These are phyloP conservation scores for Trametes villosa DNA, from an alignment of 768 basidiomycete species.

Conservation along the genomic window DNA sequence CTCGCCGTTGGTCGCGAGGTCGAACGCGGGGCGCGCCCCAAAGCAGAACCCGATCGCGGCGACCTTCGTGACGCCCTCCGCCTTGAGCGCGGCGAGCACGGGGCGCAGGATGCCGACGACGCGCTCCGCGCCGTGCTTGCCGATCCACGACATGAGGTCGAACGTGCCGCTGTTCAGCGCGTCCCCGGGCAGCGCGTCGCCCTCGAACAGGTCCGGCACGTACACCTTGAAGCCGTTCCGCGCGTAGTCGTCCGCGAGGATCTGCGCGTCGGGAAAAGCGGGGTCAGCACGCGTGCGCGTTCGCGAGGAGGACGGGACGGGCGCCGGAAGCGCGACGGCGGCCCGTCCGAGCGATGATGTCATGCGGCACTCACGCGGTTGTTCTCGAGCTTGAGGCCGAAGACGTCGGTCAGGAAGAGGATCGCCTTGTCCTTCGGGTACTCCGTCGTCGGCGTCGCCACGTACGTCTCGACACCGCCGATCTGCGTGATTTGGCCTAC, in stretches of 20 bases:
- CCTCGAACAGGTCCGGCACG: slow-evolving; percentile 42
- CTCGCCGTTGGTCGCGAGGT: slow-evolving; percentile 60
- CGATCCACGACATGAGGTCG: slow-evolving; percentile 40
- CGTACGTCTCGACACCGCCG: slow-evolving; percentile 45
- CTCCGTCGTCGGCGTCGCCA: slow-evolving; percentile 42
- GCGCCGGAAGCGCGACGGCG: neutral
- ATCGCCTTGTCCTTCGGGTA: slow-evolving; percentile 42
- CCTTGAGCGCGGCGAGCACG: slow-evolving; percentile 60
- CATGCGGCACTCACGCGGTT: slow-evolving; percentile 40
- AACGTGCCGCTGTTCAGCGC: slow-evolving; percentile 27
- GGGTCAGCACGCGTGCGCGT: neutral
- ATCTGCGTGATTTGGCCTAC: slow-evolving; percentile 42
- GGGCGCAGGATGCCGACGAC: slow-evolving; percentile 51
- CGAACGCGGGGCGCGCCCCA: slow-evolving; percentile 64
- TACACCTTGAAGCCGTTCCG: slow-evolving; percentile 45
- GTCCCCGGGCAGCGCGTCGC: slow-evolving; percentile 38
- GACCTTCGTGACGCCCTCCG: slow-evolving; percentile 58
- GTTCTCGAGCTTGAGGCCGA: slow-evolving; percentile 36
- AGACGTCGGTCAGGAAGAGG: slow-evolving; percentile 44
- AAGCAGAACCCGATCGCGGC: slow-evolving; percentile 73
- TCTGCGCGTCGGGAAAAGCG: slow-evolving; percentile 29
- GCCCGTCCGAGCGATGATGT: neutral
- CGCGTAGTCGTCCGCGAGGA: slow-evolving; percentile 50
- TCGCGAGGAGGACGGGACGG: no score
- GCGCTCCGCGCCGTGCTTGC: slow-evolving; percentile 34